Conservation (phyloP, 2,329 filamentous ascomycete species). For the Penicillium polonicum region DNA sequence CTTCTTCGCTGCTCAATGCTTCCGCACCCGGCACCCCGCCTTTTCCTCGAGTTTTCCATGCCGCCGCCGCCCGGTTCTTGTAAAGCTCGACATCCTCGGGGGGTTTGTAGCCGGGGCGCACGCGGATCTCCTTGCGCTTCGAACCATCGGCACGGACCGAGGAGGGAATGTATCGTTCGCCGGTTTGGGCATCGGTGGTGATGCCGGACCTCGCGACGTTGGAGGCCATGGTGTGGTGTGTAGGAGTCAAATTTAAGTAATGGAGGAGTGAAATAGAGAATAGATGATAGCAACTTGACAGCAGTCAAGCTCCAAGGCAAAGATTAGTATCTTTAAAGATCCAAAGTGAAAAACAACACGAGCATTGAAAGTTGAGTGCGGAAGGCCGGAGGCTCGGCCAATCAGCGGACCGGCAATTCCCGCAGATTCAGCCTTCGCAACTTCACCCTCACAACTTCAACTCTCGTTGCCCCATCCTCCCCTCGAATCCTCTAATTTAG, state of each 20-base stretch:
- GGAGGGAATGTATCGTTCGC: constrained; percentile 84
- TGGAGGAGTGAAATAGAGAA: background rate
- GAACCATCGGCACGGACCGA: constrained; percentile 85
- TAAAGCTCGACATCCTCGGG: constrained; percentile 96
- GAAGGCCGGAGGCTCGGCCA: constrained; percentile 35
- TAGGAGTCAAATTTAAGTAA: background rate
- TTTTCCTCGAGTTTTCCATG: constrained; percentile 72
- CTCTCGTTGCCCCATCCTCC: constrained; percentile 13
- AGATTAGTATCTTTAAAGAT: constrained; percentile 2
- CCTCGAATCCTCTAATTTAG: background rate
- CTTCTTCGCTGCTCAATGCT: constrained; percentile 52
- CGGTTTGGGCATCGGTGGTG: constrained; percentile 70
- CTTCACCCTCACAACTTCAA: constrained; percentile 32
- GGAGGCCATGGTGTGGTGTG: constrained; percentile 14
- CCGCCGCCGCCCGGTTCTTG: constrained; percentile 85
- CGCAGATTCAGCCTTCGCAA: constrained; percentile 35
- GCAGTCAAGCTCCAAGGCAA: constrained; percentile 4
- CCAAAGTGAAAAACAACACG: constrained; percentile 11
- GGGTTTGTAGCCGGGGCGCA: constrained; percentile 88
- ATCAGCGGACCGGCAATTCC: constrained; percentile 42
- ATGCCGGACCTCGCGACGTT: constrained; percentile 58
- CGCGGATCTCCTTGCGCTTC: constrained; percentile 89
- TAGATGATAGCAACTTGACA: background rate
- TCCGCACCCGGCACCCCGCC: constrained; percentile 75
- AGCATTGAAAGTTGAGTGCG: constrained; percentile 12